These are phyloP conservation scores for Acer negundo DNA, from an alignment of 345 rosid species.

Conservation along the genomic window DNA sequence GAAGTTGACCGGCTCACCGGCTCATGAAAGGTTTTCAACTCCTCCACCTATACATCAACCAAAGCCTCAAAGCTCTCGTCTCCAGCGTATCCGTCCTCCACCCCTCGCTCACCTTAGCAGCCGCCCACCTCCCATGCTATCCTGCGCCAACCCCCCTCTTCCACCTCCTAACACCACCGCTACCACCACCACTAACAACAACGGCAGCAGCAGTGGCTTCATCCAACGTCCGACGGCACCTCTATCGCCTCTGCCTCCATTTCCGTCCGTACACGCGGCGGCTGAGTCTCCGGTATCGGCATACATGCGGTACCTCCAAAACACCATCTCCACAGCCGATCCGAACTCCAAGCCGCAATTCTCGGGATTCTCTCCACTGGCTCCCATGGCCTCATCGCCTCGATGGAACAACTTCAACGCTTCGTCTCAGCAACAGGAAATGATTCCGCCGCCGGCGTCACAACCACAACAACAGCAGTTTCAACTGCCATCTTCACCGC, in stretches of 20 bases:
- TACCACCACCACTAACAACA: constrained; percentile 8
- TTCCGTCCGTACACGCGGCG: constrained; percentile 65
- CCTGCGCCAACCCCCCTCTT: constrained; percentile 28
- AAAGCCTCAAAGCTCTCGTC: constrained; percentile 75
- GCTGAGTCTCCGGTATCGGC: constrained; percentile 79
- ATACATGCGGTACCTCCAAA: constrained; percentile 71
- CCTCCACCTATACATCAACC: constrained; percentile 79
- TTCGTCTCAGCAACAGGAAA: constrained; percentile 27
- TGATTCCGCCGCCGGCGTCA: constrained; percentile 13
- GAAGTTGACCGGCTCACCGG: constrained; percentile 90
- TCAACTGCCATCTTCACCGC: constrained; percentile 46
- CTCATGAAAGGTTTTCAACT: constrained; percentile 72
- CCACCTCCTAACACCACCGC: constrained; percentile 8
- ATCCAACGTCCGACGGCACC: constrained; percentile 47
- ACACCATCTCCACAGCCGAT: constrained; percentile 47
- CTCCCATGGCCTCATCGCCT: constrained; percentile 68
- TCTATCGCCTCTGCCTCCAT: constrained; percentile 67
- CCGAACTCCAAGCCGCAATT: constrained; percentile 49
- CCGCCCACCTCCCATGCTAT: constrained; percentile 64
- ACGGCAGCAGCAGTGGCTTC: constrained; percentile 17
- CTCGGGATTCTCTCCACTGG: constrained; percentile 65
- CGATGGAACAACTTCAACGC: constrained; percentile 49
- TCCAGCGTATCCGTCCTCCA: constrained; percentile 94
- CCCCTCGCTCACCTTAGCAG: constrained; percentile 69
- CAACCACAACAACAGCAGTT: constrained; percentile 33